A percentile compares a stretch with the other conserved stretches of the same genome.
Conservation (phyloP, 257 asterid species). For the Forsythia viridissima region DNA sequence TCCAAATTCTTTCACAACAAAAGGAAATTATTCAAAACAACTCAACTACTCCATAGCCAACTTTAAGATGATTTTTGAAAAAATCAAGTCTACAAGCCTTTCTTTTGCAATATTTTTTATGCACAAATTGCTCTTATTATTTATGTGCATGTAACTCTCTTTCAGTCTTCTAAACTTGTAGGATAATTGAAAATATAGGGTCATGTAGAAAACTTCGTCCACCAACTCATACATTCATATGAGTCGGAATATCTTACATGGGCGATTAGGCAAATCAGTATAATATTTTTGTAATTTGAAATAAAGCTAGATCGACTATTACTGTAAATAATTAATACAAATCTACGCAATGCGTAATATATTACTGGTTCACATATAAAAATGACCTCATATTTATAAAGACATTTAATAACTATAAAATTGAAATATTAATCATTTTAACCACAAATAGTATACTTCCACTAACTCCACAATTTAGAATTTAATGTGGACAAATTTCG, state of each 20-base stretch:
- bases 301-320: neutral
- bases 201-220: too few relatives aligned
- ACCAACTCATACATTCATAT: too few relatives aligned
- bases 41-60: too few relatives aligned
- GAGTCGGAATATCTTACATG: too few relatives aligned
- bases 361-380: neutral
- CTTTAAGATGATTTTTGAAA: neutral
- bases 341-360: neutral
- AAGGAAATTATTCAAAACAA: too few relatives aligned
- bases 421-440: neutral
- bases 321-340: neutral
- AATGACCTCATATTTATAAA: neutral
- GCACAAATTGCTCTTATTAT: neutral
- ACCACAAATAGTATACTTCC: neutral
- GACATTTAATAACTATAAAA: neutral
- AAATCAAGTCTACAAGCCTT: neutral
- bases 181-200: too few relatives aligned
- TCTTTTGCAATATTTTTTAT: neutral
- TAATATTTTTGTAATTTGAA: neutral
- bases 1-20: neutral
- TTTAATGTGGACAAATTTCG: constrained; percentile 6
- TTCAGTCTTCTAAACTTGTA: too few relatives aligned
- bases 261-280: too few relatives aligned
- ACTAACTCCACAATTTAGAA: constrained; percentile 17
- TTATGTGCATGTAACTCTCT: neutral